Evolutionary conservation across 768 basidiomycete genomes (phyloP).

Genomic region (Pholiota molesta): DNA sequence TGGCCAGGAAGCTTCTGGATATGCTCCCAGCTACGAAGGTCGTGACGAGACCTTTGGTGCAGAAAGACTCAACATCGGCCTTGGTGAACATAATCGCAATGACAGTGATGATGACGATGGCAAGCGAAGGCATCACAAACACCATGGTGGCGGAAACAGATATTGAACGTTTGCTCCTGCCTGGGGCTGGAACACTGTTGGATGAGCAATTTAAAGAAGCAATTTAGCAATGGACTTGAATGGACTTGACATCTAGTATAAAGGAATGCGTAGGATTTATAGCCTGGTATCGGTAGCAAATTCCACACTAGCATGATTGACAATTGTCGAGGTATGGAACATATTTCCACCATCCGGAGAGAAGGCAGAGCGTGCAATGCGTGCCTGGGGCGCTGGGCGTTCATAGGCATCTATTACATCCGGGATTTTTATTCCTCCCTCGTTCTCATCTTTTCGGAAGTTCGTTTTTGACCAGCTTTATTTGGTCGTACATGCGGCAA

Average conservation of each 20-base stretch:
- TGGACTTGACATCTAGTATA: not conserved
- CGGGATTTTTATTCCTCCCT: too few species aligned
- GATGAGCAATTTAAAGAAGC: not conserved
- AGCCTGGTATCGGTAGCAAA: too few species aligned
- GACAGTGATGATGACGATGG: slow-evolving; percentile 37
- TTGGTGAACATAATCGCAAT: slow-evolving; percentile 14
- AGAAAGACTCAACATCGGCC: slow-evolving; percentile 46
- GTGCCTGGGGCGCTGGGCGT: too few species aligned
- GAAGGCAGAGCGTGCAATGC: too few species aligned
- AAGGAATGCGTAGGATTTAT: not conserved
- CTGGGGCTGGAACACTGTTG: too few species aligned
- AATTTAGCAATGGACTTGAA: not conserved
- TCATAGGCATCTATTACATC: too few species aligned
- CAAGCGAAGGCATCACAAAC: slow-evolving; percentile 16
- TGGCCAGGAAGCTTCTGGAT: slow-evolving; percentile 24
- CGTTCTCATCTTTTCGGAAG: too few species aligned
- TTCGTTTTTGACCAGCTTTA: too few species aligned
- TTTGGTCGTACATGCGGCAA: too few species aligned
- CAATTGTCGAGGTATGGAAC: too few species aligned
- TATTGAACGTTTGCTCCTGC: not conserved
- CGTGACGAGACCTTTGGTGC: slow-evolving; percentile 53
- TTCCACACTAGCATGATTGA: too few species aligned
- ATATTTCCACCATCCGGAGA: too few species aligned
- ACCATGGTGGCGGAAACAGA: not conserved
- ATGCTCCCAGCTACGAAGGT: slow-evolving; percentile 32